Base-by-base conservation (phyloP, 352 stramenopile species). In the Globisporangium recalcitrans region DNA sequence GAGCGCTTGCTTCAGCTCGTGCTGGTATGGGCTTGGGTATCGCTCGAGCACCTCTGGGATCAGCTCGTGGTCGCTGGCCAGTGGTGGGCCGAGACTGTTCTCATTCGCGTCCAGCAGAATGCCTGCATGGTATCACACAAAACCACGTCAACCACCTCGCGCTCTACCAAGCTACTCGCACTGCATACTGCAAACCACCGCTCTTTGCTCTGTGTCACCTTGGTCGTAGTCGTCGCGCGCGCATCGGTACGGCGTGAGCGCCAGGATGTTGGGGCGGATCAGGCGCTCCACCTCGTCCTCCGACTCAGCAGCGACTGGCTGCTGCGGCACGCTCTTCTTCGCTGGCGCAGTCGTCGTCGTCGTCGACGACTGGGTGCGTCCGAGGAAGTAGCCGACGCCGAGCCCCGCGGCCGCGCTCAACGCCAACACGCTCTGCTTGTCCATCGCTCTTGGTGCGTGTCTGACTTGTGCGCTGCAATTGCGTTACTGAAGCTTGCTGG, bases 21-120 rank as follows among this genome's bases (percentile, higher is more conserved):
- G 74, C 69, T 99, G 95, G 65, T 99, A 98, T 1, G 97, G 97
- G 72, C 87, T 96, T 36, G 97, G 97, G 70, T 99, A 99, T 27
- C 96, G 89, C 72, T 99, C 95, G 26, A 99, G 74, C 42, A 87
- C 63, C 57, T 87, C 82, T 51, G 71, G 69, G 51, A 86, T 78
- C 4, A 92, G 70, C 58, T 87, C 67, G 46, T 96, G 70, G 49
- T 88, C 77, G 36, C 83, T 84, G 21, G 81, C 74, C 27, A 97
- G 69, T 1, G 94, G 84, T 14, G 97, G 91, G 0, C 97, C 96
- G 29, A 97, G 84, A 55, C 93, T 97, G 79, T 99, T 99, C 78
- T 99, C 97, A 63, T 99, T 99, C 52, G 96, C 97, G 77, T 99
- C 97, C 62, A 99, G 79, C 29, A 99, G 71, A 57, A 98, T 92